Evolutionary conservation across 495 filamentous ascomycete species (phyloP), one percentile per base, ranked within the genome.

Genomic region (Xylaria sp.): DNA sequence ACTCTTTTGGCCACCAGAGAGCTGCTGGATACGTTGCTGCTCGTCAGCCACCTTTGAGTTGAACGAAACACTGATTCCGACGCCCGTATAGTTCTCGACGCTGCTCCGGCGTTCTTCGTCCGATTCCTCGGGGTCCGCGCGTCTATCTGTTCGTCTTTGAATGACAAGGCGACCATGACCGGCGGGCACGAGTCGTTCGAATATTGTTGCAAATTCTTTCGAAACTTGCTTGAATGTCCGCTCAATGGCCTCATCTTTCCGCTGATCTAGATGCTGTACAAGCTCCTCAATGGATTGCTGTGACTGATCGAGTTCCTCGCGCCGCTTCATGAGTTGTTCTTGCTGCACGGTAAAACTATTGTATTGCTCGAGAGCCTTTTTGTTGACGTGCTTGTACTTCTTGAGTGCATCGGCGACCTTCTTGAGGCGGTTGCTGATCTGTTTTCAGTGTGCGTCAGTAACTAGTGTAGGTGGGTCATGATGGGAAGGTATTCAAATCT

Each of bases 321-420:
- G 87, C 59, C 96, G 91, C 71, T 91, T 91, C 0, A 90, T 90
- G 9, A 99, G 85, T 5, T 88, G 90, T 59, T 97, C 93, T 6
- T 95, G 91, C 79, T 98, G 93, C 67, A 90, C 92, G 24, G 95
- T 98, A 81, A 98, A 98, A 81, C 90, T 97, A 82, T 94, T 95
- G 85, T 98, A 98, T 80, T 99, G 96, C 80, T 99, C 97, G 72
- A 98, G 97, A 0, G 96, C 96, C 80, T 99, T 99, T 83, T 98
- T 99, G 87, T 99, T 99, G 77, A 99, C 93, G 75, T 97, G 93
- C 43, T 92, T 92, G 84, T 95, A 98, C 78, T 98, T 97, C 82
- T 98, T 98, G 53, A 99, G 85, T 0, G 91, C 88, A 70, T 97
- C 93, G 75, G 97, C 97, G 79, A 95, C 93, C 79, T 96, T 97